Percentiles rank a stretch among this genome's conserved stretches.
Evolutionary conservation across 2,329 filamentous ascomycete species (phyloP).

Genomic region (Geosmithia putterillii): DNA sequence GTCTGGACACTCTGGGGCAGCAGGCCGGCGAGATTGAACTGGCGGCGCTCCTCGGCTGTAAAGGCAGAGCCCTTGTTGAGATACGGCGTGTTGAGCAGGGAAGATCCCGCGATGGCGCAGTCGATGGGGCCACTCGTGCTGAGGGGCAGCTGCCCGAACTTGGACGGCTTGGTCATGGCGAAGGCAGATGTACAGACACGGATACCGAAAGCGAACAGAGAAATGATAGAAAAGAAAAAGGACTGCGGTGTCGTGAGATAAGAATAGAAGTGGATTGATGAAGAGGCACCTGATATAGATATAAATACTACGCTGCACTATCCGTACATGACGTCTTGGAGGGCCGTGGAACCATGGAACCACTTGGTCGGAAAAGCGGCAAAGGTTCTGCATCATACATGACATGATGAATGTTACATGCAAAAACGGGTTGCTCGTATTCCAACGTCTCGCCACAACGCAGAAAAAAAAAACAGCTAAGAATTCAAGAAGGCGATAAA

Average conservation of each 20-base stretch:
- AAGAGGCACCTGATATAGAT: no score
- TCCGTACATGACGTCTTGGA: no score
- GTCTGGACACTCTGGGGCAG: constrained; percentile 62
- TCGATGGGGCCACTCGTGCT: constrained; percentile 21
- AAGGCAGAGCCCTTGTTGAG: constrained; percentile 81
- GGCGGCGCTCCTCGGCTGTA: constrained; percentile 50
- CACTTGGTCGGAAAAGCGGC: no score
- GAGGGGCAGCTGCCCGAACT: constrained; percentile 18
- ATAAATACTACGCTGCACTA: no score
- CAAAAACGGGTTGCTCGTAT: neutral
- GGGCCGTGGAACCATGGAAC: no score
- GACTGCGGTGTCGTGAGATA: no score
- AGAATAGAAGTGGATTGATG: no score
- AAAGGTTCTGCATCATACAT: no score
- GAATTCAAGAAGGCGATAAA: neutral
- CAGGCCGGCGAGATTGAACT: constrained; percentile 61
- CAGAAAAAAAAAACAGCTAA: neutral
- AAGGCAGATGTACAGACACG: neutral
- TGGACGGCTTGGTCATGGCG: constrained; percentile 5
- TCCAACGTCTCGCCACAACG: no score
- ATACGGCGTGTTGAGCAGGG: constrained; percentile 20
- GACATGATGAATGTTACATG: no score
- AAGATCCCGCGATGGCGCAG: constrained; percentile 21
- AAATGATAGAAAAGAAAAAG: no score
- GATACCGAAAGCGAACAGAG: no score